phyloP scores from a whole-genome alignment of 2,329 filamentous ascomycete species.

The Colletotrichum lini region DNA sequence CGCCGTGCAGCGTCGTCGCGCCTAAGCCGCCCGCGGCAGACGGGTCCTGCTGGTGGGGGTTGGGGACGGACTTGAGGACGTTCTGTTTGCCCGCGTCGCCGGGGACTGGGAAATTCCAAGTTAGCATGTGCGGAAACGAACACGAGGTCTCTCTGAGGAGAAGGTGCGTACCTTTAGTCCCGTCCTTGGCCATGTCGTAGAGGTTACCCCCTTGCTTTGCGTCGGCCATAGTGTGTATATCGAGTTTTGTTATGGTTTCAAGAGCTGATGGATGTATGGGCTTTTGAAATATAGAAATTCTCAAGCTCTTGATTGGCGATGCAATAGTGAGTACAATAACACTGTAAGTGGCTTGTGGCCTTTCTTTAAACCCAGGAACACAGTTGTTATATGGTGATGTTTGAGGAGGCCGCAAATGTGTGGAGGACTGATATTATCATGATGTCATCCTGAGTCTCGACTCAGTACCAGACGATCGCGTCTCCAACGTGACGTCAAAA shows the following conservation, averaged over 20 bases:
- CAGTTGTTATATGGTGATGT: neutral
- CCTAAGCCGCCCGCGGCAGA: conserved; percentile 12
- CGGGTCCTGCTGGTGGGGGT: conserved; percentile 5
- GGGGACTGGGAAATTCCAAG: neutral
- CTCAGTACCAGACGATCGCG: neutral
- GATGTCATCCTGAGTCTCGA: conserved; percentile 17
- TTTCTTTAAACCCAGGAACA: neutral
- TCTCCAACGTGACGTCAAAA: conserved; percentile 17
- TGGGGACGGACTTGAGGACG: conserved; percentile 19
- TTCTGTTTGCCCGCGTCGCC: conserved; percentile 30
- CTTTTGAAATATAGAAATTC: too few species aligned
- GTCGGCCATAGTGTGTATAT: neutral
- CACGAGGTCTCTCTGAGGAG: fast-evolving
- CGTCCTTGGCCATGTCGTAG: conserved; percentile 27
- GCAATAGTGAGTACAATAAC: neutral
- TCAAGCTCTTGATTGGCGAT: neutral
- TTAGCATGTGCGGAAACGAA: neutral
- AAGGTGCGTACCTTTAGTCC: conserved; percentile 3
- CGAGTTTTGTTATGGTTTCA: too few species aligned
- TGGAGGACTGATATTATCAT: conserved; percentile 21
- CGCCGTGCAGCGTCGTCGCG: conserved; percentile 13
- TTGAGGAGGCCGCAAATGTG: neutral
- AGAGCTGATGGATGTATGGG: too few species aligned
- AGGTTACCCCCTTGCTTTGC: conserved; percentile 24
- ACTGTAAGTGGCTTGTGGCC: fast-evolving